Percentiles rank a stretch among this genome's conserved stretches.
Conservation (phyloP, 2,329 filamentous ascomycete genomes). For the Cladosporium oxysporum region DNA sequence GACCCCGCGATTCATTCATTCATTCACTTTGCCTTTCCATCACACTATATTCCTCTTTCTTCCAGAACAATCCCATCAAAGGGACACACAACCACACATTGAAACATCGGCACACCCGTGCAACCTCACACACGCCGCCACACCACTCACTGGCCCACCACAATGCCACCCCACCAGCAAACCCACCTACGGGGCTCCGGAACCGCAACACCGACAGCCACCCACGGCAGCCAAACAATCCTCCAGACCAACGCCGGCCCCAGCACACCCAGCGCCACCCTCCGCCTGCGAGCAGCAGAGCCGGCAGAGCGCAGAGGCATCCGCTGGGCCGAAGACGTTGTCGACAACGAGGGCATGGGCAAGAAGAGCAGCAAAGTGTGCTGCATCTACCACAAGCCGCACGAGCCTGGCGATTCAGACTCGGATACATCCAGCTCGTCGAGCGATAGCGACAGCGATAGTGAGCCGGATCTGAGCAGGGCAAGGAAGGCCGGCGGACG, state of each 20-base stretch:
- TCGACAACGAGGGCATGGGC: constrained; percentile 93
- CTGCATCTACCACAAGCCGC: constrained; percentile 94
- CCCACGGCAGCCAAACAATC: constrained; percentile 37
- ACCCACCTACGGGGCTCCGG: constrained; percentile 21
- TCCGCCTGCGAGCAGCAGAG: constrained; percentile 42
- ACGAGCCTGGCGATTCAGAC: constrained; percentile 78
- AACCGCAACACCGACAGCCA: constrained; percentile 30
- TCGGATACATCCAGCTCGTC: constrained; percentile 61
- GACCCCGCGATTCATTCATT: not conserved
- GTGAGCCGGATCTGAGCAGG: constrained; percentile 54
- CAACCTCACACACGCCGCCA: not conserved
- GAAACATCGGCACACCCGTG: not conserved
- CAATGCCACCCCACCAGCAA: constrained; percentile 19
- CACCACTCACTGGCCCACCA: not conserved
- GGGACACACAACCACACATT: not conserved
- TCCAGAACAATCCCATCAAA: not conserved
- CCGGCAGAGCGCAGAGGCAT: constrained; percentile 62
- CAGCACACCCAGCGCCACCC: constrained; percentile 33
- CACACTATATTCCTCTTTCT: not conserved
- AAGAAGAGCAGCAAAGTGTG: constrained; percentile 98
- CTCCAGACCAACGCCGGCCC: constrained; percentile 29
- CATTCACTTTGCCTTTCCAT: not conserved
- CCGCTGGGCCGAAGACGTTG: constrained; percentile 87
- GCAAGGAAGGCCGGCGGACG: constrained; percentile 43
- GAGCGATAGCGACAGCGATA: constrained; percentile 55